Base-by-base conservation (phyloP, 495 filamentous ascomycete species). In the Lasiosphaeria ovina region DNA sequence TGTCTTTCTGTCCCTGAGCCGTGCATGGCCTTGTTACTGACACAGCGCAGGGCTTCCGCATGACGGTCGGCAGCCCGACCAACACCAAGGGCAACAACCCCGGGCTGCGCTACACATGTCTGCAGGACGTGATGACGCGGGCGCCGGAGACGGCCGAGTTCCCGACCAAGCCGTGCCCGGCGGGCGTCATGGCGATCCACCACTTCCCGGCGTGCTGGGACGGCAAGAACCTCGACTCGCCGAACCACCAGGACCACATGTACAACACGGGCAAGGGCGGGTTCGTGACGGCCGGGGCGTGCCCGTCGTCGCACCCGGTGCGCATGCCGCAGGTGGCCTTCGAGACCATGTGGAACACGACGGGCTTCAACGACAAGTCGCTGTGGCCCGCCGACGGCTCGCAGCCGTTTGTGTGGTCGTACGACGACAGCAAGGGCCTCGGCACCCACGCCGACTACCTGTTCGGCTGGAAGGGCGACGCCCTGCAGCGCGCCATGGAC, bases 121-220 rank as follows among this genome's bases (percentile, higher is more conserved):
- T 79, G 14, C 51, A 69, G 42, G 69, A 64, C 35, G 65, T 66
- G 35, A 17, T 69, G 40, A 67, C 76, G 64, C 45, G 73, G 61
- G 62, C 68, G 36, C 50, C 66, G 1, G 69, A 77, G 64, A 70
- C 73, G 45, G 63, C 63, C 7, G 72, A 79, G 60, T 76, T 80
- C 70, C 77, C 77, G 32, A 63, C 62, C 24, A 62, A 45, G 57
- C 76, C 76, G 1, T 80, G 77, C 63, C 62, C 65, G 16, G 77
- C 61, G 31, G 76, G 75, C 40, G 76, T 80, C 63, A 77, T 80
- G 65, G 63, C 75, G 0, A 73, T 77, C 33, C 77, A 80, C 61
- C 77, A 80, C 62, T 80, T 79, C 66, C 77, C 77, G 24, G 69
- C 76, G 33, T 76, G 77, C 66, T 83, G 80, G 80, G 80, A 84